Base-by-base conservation (phyloP, 176 grass and related monocot species). In the Musa beccarii region DNA sequence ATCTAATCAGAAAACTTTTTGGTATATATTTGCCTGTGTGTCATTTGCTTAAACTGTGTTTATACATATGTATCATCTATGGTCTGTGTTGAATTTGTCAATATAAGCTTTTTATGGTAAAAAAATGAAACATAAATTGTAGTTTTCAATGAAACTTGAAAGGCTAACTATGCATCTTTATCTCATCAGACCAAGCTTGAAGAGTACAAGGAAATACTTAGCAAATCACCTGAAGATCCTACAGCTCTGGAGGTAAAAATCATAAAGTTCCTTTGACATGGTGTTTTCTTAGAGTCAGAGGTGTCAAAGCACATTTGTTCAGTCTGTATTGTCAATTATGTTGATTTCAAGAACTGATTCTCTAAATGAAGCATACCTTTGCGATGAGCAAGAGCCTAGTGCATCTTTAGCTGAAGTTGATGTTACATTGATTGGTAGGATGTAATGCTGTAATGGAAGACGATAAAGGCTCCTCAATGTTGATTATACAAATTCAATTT, bases 191-290 rank as follows among this genome's bases (percentile, higher is more conserved):
- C 81, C 52, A 82, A 75, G 79, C 77, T 93, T 21, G 77, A 84
- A 79, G 88, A 84, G 66, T 97, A 87, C 29, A 75, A 89, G 85
- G 81, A 72, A 83, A 92, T 82, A 74, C 84, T 97, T 75, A 87
- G 79, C 16, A 81, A 83, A 69, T 90, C 84, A 43, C 90, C 93
- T 24, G 73, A 90, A 25, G 90, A 97, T 87, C 83, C 80, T 76
- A 79, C 79, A 1, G 88, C 90, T 78, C 84, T 93, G 52, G 86
- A 93, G 85, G 90, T 93, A 80, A 93, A 78, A 59, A 65, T 13
- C 52, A 3, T 53, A 52, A 51, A 25, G 8, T 11, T 59, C 10
- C 43, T 24, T 65, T 62, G 57, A 66, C 55, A 61, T 75, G 15
- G 17, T 75, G 5, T 70, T 69, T 51, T 11, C 34, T 50, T 51